Evolutionary conservation across 2,329 filamentous ascomycete genomes (phyloP), one percentile per base, ranked within the genome.

Genomic region (Phialophora macrospora): DNA sequence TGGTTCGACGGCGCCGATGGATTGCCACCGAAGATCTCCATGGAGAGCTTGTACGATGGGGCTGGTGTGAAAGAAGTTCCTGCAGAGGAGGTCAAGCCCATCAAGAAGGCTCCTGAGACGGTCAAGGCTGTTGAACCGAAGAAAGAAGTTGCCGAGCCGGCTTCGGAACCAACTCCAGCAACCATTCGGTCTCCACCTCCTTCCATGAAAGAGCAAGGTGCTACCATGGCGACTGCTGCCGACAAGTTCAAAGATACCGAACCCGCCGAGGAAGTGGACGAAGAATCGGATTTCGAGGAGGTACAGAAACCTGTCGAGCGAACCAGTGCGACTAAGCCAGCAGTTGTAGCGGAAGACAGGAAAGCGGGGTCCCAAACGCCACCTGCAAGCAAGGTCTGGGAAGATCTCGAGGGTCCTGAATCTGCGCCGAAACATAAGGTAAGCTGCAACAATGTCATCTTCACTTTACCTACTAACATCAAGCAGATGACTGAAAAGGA

Each of bases 31-130:
- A 98, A 97, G 84, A 93, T 99, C 75, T 94, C 95, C 71, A 87
- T 99, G 73, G 93, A 96, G 78, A 93, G 91, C 73, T 79, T 98
- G 55, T 98, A 96, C 78, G 92, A 97, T 48, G 93, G 93, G 62
- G 86, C 86, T 68, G 90, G 88, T 5, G 88, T 92, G 3, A 87
- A 90, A 72, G 92, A 97, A 79, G 85, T 97, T 20, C 76, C 90
- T 4, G 81, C 88, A 6, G 87, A 91, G 26, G 78, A 84, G 9
- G 75, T 80, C 12, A 77, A 81, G 22, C 77, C 80, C 60, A 54
- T 76, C 80, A 66, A 76, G 80, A 57, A 77, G 55, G 65, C 69
- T 74, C 82, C 26, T 77, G 84, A 26, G 74, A 79, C 38, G 76
- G 81, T 56, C 79, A 63, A 85, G 82, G 74, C 77, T 48, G 66